phyloP scores from a whole-genome alignment of 2,329 filamentous ascomycete species.

The Neospermospora avenae region DNA sequence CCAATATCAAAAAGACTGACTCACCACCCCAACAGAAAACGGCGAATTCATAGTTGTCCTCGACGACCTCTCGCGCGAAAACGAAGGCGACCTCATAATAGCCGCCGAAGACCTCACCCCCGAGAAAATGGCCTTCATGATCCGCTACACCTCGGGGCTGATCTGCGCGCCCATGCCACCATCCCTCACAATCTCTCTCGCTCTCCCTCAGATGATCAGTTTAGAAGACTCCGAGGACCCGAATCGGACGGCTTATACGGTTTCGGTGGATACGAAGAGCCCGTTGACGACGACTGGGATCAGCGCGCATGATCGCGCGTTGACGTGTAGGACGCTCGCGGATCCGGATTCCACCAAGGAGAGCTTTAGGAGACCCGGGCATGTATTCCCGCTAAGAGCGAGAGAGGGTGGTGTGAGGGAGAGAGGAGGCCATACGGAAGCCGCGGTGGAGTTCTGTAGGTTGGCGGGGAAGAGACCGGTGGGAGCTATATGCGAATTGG shows the following conservation, averaged over 20 bases:
- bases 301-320: constrained; percentile 78
- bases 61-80: constrained; percentile 88
- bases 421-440: constrained; percentile 86
- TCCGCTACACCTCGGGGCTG: constrained; percentile 85
- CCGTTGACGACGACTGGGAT: constrained; percentile 82
- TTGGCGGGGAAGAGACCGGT: constrained; percentile 75
- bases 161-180: constrained; percentile 84
- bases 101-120: constrained; percentile 80
- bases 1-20: not conserved
- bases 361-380: constrained; percentile 78
- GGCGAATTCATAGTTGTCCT: constrained; percentile 96
- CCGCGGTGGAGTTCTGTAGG: constrained; percentile 84
- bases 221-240: constrained; percentile 62
- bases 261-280: constrained; percentile 79
- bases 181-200: constrained; percentile 64
- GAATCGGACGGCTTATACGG: constrained; percentile 87
- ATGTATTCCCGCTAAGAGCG: constrained; percentile 83
- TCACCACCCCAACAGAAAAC: constrained; percentile 49
- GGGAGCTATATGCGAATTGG: constrained; percentile 86
- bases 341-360: constrained; percentile 49
- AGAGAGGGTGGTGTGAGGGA: constrained; percentile 76
- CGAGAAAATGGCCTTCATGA: constrained; percentile 92
- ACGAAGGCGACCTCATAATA: constrained; percentile 97
- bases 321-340: constrained; percentile 77
- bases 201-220: constrained; percentile 85